Evolutionary conservation across 805 yeast species (phyloP).

Genomic region (Metschnikowia lachancei): DNA sequence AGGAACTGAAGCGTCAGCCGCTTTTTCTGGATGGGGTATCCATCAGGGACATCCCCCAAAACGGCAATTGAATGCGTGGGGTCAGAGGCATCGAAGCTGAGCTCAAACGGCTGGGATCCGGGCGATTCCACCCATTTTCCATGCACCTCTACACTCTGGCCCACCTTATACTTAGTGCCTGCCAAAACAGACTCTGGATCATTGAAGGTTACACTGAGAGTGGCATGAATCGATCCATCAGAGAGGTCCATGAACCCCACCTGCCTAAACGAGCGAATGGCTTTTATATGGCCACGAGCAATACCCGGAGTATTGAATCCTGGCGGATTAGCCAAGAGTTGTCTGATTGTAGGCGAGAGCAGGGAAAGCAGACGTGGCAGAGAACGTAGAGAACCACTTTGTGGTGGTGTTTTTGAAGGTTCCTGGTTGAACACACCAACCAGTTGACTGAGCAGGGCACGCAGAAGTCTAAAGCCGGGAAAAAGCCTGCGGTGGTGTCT

Average conservation of each 20-base stretch:
- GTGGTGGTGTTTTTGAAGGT: too few species aligned
- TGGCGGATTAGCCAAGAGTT: conserved; percentile 12
- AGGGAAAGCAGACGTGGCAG: background rate
- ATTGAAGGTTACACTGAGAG: conserved; percentile 49
- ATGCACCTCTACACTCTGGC: conserved; percentile 35
- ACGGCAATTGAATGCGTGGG: conserved; percentile 39
- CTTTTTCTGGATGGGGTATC: conserved; percentile 85
- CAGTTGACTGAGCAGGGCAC: too few species aligned
- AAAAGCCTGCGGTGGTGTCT: too few species aligned
- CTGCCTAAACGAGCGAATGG: conserved; percentile 70
- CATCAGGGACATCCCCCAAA: conserved; percentile 58
- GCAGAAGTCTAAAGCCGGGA: too few species aligned
- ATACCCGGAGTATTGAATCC: conserved; percentile 32
- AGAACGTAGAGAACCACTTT: too few species aligned
- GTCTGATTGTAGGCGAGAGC: conserved; percentile 15
- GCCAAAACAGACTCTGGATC: conserved; percentile 24
- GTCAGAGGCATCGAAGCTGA: conserved; percentile 26
- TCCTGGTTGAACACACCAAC: too few species aligned
- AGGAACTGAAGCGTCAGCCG: conserved; percentile 62
- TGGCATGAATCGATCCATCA: conserved; percentile 67
- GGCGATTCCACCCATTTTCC: conserved; percentile 36
- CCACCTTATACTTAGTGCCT: conserved; percentile 45
- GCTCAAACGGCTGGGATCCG: conserved; percentile 35
- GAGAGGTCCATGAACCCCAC: conserved; percentile 74
- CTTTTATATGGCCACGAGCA: conserved; percentile 64